phyloP scores from a whole-genome alignment of 208 protist genomes.

The Endotrypanum monterogeii region DNA sequence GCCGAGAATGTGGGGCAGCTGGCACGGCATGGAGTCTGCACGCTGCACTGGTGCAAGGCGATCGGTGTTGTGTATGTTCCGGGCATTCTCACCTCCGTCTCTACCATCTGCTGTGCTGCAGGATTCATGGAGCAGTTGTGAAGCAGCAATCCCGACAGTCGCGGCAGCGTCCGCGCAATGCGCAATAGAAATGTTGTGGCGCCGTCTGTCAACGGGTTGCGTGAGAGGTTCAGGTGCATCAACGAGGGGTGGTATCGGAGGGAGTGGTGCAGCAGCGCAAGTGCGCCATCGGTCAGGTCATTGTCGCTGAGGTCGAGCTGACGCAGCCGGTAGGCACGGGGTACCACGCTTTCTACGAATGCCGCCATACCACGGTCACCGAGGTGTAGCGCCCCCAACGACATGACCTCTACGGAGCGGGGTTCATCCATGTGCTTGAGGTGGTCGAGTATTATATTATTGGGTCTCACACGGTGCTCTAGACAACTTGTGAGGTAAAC shows the following conservation, averaged over 20 bases:
- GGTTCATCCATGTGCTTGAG: conserved; percentile 30
- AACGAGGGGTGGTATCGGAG: conserved; percentile 54
- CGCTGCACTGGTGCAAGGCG: background rate
- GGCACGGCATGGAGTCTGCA: background rate
- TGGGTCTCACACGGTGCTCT: conserved; percentile 39
- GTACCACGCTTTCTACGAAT: conserved; percentile 46
- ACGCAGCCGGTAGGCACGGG: conserved; percentile 52
- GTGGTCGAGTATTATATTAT: conserved; percentile 38
- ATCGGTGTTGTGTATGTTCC: conserved; percentile 8
- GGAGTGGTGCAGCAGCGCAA: conserved; percentile 25
- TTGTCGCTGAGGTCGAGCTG: conserved; percentile 61
- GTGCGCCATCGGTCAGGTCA: conserved; percentile 43
- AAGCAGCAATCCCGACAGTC: conserved; percentile 36
- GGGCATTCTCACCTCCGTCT: conserved; percentile 22
- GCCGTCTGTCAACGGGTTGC: conserved; percentile 55
- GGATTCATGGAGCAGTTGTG: conserved; percentile 44
- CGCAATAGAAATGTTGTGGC: conserved; percentile 33
- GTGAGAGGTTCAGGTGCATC: conserved; percentile 46
- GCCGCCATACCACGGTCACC: conserved; percentile 44
- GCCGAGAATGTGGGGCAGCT: background rate
- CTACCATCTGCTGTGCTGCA: conserved; percentile 21
- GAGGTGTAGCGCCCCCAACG: conserved; percentile 40
- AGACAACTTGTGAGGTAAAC: conserved; percentile 71
- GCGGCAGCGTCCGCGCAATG: conserved; percentile 38
- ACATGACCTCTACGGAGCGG: conserved; percentile 23